Evolutionary conservation across 768 basidiomycete genomes (phyloP), one percentile per base, ranked within the genome.

Genomic region (Naganishia kalamii): DNA sequence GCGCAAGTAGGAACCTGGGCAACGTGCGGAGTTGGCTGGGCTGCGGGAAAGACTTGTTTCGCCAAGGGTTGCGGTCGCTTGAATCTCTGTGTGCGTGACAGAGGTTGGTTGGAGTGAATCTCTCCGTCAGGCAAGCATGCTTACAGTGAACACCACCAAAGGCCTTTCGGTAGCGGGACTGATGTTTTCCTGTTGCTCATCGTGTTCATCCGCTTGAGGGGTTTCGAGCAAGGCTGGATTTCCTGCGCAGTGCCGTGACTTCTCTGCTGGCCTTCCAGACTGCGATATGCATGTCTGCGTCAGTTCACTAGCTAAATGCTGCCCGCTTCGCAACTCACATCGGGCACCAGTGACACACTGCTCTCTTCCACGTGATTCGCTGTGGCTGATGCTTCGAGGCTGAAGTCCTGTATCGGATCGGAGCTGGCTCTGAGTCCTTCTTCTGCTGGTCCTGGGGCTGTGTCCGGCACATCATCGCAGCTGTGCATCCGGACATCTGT

Each of bases 61-160:
- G 10, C 40, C n/a, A 11, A 15, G 8, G 11, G 15, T 35, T 6
- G 37, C 23, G 54, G 54, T 57, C 54, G 54, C 5, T 25, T n/a
- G 27, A 57, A 57, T 57, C 37, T 57, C 54, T 57, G 54, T 7
- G 7, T 23, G 6, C 21, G 23, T 15, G 27, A 13, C 6, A 37
- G 5, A 10, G 30, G 29, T 32, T n/a, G 4, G 32, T 3, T 19
- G 5, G 13, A 1, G 3, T 8, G n/a, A 4, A 33, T 1, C 1
- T n/a, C 37, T 2, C 23, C 3, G 33, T 6, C n/a, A 25, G 12
- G 40, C 19, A 32, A 11, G 27, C 27, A 4, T 23, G 35, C 54
- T 12, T 57, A 57, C 54, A 15, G 54, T 57, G 54, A 57, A 57
- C 21, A 40, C 54, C 15, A 57, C 54, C 23, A 57, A n/a, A 2